Evolutionary conservation across 768 basidiomycete genomes (phyloP), one percentile per base, ranked within the genome.

Genomic region (Cubamyces lactineus): DNA sequence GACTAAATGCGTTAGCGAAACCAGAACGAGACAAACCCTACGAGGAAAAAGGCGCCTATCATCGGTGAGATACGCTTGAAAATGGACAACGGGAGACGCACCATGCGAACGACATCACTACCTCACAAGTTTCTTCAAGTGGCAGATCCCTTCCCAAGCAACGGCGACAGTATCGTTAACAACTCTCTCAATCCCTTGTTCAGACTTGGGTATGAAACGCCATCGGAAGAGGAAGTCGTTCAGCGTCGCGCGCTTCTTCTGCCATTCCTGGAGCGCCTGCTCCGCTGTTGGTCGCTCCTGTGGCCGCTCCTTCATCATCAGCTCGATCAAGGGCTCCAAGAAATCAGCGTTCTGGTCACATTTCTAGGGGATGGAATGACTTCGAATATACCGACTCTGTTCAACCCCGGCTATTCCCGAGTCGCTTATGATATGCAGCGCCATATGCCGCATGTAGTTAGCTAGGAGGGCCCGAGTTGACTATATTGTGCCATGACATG

Each of bases 81-180:
- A 8, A 30, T 30, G 34, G 34, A 34, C 1, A 6, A 11, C 34
- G 6, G 9, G 1, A 34, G 34, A 34, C 34, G 34, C 11, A 34
- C 34, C 34, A 34, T 34, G 34, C 34, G 9, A 11, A 34, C 34
- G 9, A 1, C 9, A 34, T 5, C 34, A 5, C 34, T 34, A 34
- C 2, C 43, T 34, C 42, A 57, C 56, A 2, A 57, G 39, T 15
- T 28, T n/a, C 9, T 24, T 40, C 3, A 66, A 21, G 1, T 56
- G 57, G 19, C 39, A 39, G 12, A 68, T n/a, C 0, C 65, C 62
- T 24, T 66, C 65, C n/a, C 57, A 26, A 3, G 67, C 65, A 5
- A 53, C 59, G 7, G 65, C 61, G 12, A 68, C 67, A 4, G 67
- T 64, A 48, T 66, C 62, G 57, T 68, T 64, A 2, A 68, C 45